Conservation (phyloP, 768 basidiomycete genomes). For the Calocera cornea region DNA sequence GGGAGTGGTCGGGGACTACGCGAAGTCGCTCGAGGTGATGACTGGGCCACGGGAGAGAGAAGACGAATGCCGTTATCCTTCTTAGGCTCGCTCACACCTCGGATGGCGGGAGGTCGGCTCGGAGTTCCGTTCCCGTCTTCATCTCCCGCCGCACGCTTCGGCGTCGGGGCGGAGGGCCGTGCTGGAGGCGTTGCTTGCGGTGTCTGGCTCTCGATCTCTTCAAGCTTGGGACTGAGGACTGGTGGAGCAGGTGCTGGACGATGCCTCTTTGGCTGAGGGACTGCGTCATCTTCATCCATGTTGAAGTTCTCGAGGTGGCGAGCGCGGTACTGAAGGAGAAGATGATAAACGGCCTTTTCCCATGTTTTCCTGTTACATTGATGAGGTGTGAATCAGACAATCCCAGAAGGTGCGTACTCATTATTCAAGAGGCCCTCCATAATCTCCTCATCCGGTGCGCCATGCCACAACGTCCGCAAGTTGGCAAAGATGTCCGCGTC, state of each 20-base stretch:
- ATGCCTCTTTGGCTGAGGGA: constrained; percentile 8
- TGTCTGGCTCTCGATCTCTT: constrained; percentile 13
- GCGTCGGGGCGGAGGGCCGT: constrained; percentile 18
- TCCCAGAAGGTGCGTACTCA: constrained; percentile 24
- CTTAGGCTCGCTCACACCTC: neutral
- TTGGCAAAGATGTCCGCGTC: constrained; percentile 86
- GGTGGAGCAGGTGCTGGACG: neutral
- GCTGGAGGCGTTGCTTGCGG: constrained; percentile 3
- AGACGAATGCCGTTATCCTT: neutral
- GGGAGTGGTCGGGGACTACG: neutral
- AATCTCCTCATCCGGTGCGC: constrained; percentile 58
- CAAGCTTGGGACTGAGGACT: neutral
- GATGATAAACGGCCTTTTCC: constrained; percentile 92
- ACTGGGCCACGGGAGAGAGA: neutral
- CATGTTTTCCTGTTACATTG: constrained; percentile 55
- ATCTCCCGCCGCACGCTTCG: constrained; percentile 15
- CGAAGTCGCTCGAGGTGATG: neutral
- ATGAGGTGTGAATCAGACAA: neutral
- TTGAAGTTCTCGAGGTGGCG: constrained; percentile 58
- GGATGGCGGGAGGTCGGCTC: neutral
- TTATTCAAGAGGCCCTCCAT: constrained; percentile 43
- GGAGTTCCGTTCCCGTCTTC: neutral
- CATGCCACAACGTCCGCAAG: constrained; percentile 84
- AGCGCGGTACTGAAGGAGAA: constrained; percentile 72
- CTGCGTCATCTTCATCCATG: constrained; percentile 41